Percentiles rank a stretch among this genome's conserved stretches.
Evolutionary conservation across 2,329 filamentous ascomycete species (phyloP).

Genomic region (Penicillium sp.): DNA sequence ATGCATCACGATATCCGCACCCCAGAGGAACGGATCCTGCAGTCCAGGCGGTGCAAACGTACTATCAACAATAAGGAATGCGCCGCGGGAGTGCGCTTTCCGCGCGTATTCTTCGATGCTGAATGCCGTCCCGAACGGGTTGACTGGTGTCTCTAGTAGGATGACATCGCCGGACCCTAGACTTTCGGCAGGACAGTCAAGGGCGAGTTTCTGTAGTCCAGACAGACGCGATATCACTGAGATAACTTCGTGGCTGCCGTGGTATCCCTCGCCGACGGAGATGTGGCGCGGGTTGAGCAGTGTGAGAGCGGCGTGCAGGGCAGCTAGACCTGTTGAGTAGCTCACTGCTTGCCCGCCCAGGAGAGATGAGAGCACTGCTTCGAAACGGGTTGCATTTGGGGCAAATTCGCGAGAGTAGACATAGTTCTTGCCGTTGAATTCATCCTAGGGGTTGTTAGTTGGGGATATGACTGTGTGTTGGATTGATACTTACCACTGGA

Average conservation of each 20-base stretch:
- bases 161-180: slow-evolving; percentile 69
- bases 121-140: slow-evolving; percentile 77
- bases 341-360: slow-evolving; percentile 64
- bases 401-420: slow-evolving; percentile 80
- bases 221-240: slow-evolving; percentile 69
- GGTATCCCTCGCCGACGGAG: slow-evolving; percentile 81
- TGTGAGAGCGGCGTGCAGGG: slow-evolving; percentile 82
- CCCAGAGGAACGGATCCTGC: slow-evolving; percentile 74
- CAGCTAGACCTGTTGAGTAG: slow-evolving; percentile 79
- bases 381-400: slow-evolving; percentile 80
- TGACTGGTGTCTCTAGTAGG: slow-evolving; percentile 87
- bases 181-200: slow-evolving; percentile 64
- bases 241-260: slow-evolving; percentile 91
- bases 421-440: slow-evolving; percentile 49
- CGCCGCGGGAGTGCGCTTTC: slow-evolving; percentile 62
- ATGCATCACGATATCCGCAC: slow-evolving; percentile 88
- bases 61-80: slow-evolving; percentile 75
- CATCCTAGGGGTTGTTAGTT: slow-evolving; percentile 12
- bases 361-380: slow-evolving; percentile 74
- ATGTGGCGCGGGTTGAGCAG: slow-evolving; percentile 78
- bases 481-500: slow-evolving; percentile 51
- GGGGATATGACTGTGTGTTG: no score
- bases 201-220: slow-evolving; percentile 67
- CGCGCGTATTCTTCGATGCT: slow-evolving; percentile 67
- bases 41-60: slow-evolving; percentile 92